Evolutionary conservation across 495 filamentous ascomycete genomes (phyloP), one percentile per base, ranked within the genome.

Genomic region (Glonium stellatum): DNA sequence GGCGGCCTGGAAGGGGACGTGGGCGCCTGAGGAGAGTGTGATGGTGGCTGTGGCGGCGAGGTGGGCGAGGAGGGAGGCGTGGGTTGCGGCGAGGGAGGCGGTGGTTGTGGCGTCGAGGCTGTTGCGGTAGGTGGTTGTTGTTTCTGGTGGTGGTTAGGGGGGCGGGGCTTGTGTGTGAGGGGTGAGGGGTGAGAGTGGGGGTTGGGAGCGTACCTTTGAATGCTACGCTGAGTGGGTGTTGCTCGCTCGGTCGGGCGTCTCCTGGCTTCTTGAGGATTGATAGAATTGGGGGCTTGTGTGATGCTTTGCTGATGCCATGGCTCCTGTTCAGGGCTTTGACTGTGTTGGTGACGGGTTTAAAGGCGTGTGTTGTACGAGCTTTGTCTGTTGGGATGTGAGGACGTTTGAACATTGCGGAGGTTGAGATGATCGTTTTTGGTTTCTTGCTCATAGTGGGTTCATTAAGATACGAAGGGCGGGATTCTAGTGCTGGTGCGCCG

Each of bases 201-300:
- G n/a, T 34, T 39, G 13, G 18, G 56, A 37, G 19, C 19, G 3
- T 61, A 60, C 63, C 56, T 0, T 66, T 66, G 60, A 67, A 67
- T 15, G 54, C 56, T 12, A 60, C 27, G 25, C 41, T 34, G 44
- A 41, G 34, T 1, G 22, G 18, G 23, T 39, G 53, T 15, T 37
- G 15, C 18, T n/a, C 34, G 15, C 37, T 55, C 8, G 8, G 23
- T 22, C 23, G 18, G 4, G 23, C 34, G 0, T 13, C n/a, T 39
- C 34, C 21, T 4, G 18, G 4, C 19, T 42, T 55, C 22, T 18
- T 55, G 21, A 39, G 53, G 53, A 55, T 37, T 12, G 53, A 39
- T 8, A 31, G 12, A 31, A 15, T 31, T 0, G 10, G 25, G 23
- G 53, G 27, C 1, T 55, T 55, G 23, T 37, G 37, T 9, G 23